Percentiles rank a stretch among this genome's conserved stretches.
Evolutionary conservation across 2,329 filamentous ascomycete genomes (phyloP).

Genomic region (Aspergillus sp.): DNA sequence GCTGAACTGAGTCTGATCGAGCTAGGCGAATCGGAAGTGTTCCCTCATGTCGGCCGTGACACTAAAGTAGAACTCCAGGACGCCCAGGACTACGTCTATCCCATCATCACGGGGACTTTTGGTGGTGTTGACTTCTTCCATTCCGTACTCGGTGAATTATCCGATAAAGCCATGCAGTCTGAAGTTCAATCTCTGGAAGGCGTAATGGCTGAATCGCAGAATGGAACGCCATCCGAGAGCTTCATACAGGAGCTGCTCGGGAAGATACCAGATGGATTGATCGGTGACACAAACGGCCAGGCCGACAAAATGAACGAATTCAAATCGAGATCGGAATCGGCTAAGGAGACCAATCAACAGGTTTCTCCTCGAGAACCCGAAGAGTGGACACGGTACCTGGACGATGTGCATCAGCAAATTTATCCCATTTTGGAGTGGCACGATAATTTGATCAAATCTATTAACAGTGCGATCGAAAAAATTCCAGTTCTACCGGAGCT

Average conservation of each 20-base stretch:
- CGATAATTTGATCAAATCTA: slow-evolving; percentile 78
- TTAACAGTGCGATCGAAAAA: slow-evolving; percentile 75
- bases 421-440: slow-evolving; percentile 91
- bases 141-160: slow-evolving; percentile 75
- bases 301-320: slow-evolving; percentile 76
- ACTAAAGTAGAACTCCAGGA: slow-evolving; percentile 71
- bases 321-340: slow-evolving; percentile 69
- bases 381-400: slow-evolving; percentile 75
- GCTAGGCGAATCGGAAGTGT: slow-evolving; percentile 75
- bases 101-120: slow-evolving; percentile 86
- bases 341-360: slow-evolving; percentile 71
- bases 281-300: slow-evolving; percentile 65
- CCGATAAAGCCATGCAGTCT: slow-evolving; percentile 86
- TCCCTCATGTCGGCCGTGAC: slow-evolving; percentile 79
- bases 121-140: slow-evolving; percentile 93
- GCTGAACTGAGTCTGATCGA: slow-evolving; percentile 84
- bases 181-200: slow-evolving; percentile 87
- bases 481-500: slow-evolving; percentile 83
- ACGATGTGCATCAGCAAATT: slow-evolving; percentile 72
- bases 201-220: slow-evolving; percentile 65
- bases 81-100: slow-evolving; percentile 67
- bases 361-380: slow-evolving; percentile 80
- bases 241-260: slow-evolving; percentile 75
- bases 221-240: slow-evolving; percentile 66
- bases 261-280: slow-evolving; percentile 77